Evolutionary conservation across 768 basidiomycete species (phyloP), one percentile per base, ranked within the genome.

Genomic region (Suillus occidentalis): DNA sequence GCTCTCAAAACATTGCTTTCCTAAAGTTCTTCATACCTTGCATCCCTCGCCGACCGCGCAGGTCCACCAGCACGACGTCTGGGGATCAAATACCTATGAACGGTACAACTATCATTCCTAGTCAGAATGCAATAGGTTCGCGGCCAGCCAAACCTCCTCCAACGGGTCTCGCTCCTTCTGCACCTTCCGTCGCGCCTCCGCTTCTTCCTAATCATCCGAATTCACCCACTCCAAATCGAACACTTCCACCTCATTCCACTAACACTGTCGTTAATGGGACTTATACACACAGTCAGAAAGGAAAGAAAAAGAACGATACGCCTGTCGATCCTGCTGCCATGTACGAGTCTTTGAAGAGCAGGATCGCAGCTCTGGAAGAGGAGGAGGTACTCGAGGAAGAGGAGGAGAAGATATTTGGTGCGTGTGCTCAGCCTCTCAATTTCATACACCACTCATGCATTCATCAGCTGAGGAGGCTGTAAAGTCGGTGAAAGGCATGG

Each of bases 281-380:
- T 4, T 68, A 76, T 65, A 61, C 71, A 20, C 66, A 60, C 47
- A 72, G 45, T 56, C 76, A 73, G 70, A 89, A 89, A 79, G 80
- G 83, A 56, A 94, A 92, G 87, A 90, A 89, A 77, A 83, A 81
- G 69, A 90, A 89, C 66, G 78, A 81, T 63, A 74, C 82, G 8
- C 89, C 88, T 25, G 85, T 91, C 62, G 93, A 95, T 79, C 92
- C 92, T 62, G 89, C 88, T 2, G 84, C 87, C 49, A 91, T 95
- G 90, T 94, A 94, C 75, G 93, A 94, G 76, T 91, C 87, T 62
- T 81, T 95, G 71, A 94, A 90, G 85, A 94, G 83, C 75, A 84
- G 92, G 75, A 95, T 95, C 77, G 92, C 94, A 6, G 92, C 91
- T 50, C 79, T 95, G 68, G 93, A 95, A 73, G 93, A 94, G 75